Conservation (phyloP, 139 green algal genomes). For the Chlorella sp. region DNA sequence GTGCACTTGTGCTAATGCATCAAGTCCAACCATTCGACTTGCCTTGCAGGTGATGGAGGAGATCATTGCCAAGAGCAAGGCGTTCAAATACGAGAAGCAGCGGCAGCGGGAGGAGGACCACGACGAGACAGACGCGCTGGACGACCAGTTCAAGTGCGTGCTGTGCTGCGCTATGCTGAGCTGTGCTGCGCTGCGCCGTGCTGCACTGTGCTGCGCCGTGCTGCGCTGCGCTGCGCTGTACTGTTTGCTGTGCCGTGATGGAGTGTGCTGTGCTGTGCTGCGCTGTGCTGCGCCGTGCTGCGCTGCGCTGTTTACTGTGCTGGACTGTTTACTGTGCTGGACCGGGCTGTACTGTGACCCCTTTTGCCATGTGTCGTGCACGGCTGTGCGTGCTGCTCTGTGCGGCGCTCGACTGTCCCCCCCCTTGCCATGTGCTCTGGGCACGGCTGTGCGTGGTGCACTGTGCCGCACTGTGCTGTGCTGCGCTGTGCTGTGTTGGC, state of each 20-base stretch:
- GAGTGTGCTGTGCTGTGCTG: not conserved
- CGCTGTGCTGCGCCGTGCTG: too few species aligned
- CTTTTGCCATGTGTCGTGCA: constrained; percentile 41
- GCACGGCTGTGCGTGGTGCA: too few species aligned
- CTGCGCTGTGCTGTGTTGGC: too few species aligned
- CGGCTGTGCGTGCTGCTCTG: constrained; percentile 6
- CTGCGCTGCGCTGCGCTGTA: too few species aligned
- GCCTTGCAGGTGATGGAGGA: constrained; percentile 94
- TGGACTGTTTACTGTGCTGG: too few species aligned
- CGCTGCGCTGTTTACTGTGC: too few species aligned
- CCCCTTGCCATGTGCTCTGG: not conserved
- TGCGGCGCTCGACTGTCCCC: too few species aligned
- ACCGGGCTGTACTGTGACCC: too few species aligned
- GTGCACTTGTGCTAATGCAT: too few species aligned
- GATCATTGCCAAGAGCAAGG: constrained; percentile 96
- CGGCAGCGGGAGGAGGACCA: constrained; percentile 92
- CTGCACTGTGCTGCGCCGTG: not conserved
- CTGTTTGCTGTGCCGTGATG: too few species aligned
- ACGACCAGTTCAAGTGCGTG: constrained; percentile 75
- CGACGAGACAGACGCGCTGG: constrained; percentile 76
- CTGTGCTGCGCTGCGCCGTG: not conserved
- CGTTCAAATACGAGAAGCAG: constrained; percentile 73
- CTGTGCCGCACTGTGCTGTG: not conserved
- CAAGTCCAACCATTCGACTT: too few species aligned
- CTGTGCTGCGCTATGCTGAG: constrained; percentile 24